Evolutionary conservation across 371 early-diverging fungal genomes (phyloP), one percentile per base, ranked within the genome.

Genomic region (Actinomucor elegans): DNA sequence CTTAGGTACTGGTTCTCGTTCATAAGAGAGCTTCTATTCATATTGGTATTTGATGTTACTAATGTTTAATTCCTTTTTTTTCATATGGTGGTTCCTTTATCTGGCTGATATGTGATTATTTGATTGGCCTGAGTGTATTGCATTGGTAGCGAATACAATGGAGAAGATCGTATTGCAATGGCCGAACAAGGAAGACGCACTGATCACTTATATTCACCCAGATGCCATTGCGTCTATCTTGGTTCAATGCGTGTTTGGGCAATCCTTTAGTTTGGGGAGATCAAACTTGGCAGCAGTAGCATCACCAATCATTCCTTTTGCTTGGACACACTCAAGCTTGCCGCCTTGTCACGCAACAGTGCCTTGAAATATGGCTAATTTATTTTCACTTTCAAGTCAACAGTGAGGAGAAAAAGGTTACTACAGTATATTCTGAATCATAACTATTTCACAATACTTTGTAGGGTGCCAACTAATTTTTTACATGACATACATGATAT

Each of bases 401-500:
- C 27, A 49, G 49, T 56, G 48, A 56, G 56, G 33, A 56, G 40
- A 43, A 56, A 42, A 48, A 56, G 11, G 46, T 51, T 37, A 20
- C 40, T 57, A 43, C 37, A 49, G 53, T 55, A 31, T 40, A 28
- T 51, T 58, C 24, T 35, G 44, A 41, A 53, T 50, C 51, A 55
- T 57, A 56, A 52, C 41, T 41, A 58, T 58, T 58, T 58, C 46
- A 47, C 47, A 58, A 58, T 52, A 31, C 35, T 53, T 23, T 59
- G 43, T 53, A 59, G 31, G 54, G 36, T 59, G 0, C 15, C 54
- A 53, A 38, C 26, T 49, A 44, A 49, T 49, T 18, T 64, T 64
- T 61, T 67, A 62, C 52, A 66, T 66, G 59, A 66, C 55, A 57
- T 61, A 66, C 54, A 58, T 48, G 57, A 53, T 66, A 51, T 55